Conservation (phyloP, 345 rosid species). For the Gossypium bickii region DNA sequence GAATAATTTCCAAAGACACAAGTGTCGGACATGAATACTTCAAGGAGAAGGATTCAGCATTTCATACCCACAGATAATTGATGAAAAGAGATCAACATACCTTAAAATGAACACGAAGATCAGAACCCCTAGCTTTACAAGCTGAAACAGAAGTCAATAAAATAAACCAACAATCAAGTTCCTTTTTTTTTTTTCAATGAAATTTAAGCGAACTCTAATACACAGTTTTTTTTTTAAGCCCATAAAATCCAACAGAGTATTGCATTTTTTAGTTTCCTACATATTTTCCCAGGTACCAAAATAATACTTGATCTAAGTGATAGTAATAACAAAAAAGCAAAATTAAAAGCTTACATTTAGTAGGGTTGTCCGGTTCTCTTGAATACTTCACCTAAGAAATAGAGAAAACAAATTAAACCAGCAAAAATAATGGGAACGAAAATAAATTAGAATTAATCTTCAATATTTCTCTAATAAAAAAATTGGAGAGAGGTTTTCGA, state of each 20-base stretch:
- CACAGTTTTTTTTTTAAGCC: neutral
- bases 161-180: neutral
- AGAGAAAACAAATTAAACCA: neutral
- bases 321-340: neutral
- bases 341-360: constrained; percentile 51
- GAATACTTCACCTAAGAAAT: constrained; percentile 63
- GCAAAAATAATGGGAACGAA: neutral
- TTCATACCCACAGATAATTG: neutral
- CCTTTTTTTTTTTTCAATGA: neutral
- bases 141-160: constrained; percentile 31
- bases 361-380: constrained; percentile 67
- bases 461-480: neutral
- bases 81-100: constrained; percentile 20
- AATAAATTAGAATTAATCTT: neutral
- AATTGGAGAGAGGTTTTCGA: neutral
- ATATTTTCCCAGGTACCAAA: neutral
- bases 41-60: neutral
- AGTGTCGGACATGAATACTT: neutral
- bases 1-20: neutral
- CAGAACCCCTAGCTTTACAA: constrained; percentile 73
- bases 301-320: neutral
- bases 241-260: neutral
- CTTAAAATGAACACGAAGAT: constrained; percentile 79
- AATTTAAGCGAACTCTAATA: neutral
- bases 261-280: neutral